A percentile compares a stretch with the other conserved stretches of the same genome.
These are phyloP conservation scores for Daldinia decipiens DNA, from an alignment of 495 filamentous ascomycete genomes.

Conservation along the genomic window DNA sequence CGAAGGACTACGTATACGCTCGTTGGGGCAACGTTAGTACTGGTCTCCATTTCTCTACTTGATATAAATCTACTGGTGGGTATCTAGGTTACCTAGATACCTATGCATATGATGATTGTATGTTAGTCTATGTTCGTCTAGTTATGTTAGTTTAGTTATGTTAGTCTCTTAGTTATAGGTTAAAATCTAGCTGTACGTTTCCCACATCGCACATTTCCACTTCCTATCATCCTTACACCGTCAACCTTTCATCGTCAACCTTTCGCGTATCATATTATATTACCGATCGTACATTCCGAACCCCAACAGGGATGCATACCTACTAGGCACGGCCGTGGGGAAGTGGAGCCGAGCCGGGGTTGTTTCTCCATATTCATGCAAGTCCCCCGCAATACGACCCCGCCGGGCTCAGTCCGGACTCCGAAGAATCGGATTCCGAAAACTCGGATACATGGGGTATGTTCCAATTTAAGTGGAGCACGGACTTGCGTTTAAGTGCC, in stretches of 20 bases:
- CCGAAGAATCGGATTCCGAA: not conserved
- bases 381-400: not conserved
- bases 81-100: not conserved
- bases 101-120: not conserved
- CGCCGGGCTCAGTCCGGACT: not conserved
- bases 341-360: not conserved
- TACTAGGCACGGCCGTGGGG: not conserved
- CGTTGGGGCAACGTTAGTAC: not conserved
- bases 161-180: not conserved
- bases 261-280: too few relatives aligned
- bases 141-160: too few relatives aligned
- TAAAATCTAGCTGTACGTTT: not conserved
- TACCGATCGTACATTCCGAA: too few relatives aligned
- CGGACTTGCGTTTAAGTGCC: not conserved
- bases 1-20: not conserved
- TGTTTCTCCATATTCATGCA: not conserved
- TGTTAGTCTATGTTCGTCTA: too few relatives aligned
- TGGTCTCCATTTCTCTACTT: not conserved
- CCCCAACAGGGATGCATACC: too few relatives aligned
- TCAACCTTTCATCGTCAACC: too few relatives aligned
- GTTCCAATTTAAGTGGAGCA: not conserved
- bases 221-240: too few relatives aligned
- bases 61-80: not conserved
- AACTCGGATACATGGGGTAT: not conserved
- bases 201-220: too few relatives aligned